A percentile compares a stretch with the other conserved stretches of the same genome.
Evolutionary conservation across 352 stramenopile species (phyloP).

Genomic region (Phytopythium sindhum): DNA sequence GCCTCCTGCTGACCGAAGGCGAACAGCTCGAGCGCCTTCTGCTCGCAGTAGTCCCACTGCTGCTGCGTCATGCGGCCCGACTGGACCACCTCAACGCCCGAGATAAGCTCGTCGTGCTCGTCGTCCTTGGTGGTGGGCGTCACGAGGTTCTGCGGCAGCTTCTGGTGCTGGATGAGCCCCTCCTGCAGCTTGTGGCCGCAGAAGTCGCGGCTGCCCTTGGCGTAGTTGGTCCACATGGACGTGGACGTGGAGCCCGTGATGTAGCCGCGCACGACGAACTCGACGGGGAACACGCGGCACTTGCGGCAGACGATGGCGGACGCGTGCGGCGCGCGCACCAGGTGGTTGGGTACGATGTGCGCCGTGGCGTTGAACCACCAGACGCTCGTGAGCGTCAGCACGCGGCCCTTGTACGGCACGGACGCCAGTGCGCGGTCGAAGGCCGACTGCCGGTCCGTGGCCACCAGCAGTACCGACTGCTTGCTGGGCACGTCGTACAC

Average conservation of each 20-base stretch:
- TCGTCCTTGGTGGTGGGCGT: constrained; percentile 99
- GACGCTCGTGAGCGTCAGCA: constrained; percentile 95
- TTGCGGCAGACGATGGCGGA: constrained; percentile 96
- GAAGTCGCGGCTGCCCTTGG: constrained; percentile 93
- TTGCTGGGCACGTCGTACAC: constrained; percentile 86
- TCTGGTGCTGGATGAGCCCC: constrained; percentile 97
- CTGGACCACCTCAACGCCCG: constrained; percentile 88
- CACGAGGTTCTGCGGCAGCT: constrained; percentile 92
- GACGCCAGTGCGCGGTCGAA: constrained; percentile 96
- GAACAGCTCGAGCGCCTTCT: constrained; percentile 91
- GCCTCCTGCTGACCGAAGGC: constrained; percentile 92
- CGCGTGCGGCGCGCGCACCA: constrained; percentile 92
- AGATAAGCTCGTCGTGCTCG: constrained; percentile 98
- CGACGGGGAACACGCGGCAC: constrained; percentile 96
- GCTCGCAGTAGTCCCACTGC: constrained; percentile 95
- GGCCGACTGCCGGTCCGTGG: constrained; percentile 98
- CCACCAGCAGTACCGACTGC: constrained; percentile 90
- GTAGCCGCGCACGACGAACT: constrained; percentile 98
- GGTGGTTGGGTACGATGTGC: constrained; percentile 97
- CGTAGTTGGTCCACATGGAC: constrained; percentile 99
- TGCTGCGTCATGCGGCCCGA: constrained; percentile 95
- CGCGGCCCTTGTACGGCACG: constrained; percentile 97
- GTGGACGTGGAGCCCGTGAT: constrained; percentile 96
- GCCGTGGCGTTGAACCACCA: constrained; percentile 96
- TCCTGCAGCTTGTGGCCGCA: constrained; percentile 95